Percentiles rank a stretch among this genome's conserved stretches.
Conservation (phyloP, 495 filamentous ascomycete genomes). For the Alectoria sarmentosa region DNA sequence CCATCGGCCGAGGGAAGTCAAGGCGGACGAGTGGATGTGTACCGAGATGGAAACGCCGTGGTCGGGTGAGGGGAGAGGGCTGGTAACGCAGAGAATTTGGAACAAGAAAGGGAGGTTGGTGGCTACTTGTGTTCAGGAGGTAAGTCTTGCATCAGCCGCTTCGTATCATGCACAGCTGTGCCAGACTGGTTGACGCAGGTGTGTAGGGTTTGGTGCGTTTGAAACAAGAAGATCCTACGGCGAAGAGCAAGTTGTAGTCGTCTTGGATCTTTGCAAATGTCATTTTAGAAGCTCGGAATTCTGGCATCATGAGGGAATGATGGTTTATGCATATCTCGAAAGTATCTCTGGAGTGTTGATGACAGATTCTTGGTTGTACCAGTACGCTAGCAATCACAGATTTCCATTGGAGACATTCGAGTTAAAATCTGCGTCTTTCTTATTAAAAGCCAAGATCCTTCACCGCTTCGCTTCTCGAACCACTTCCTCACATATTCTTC, state of each 20-base stretch:
- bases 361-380: background rate
- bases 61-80: conserved; percentile 80
- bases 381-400: background rate
- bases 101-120: conserved; percentile 73
- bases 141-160: conserved; percentile 16
- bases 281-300: background rate
- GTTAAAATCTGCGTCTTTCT: background rate
- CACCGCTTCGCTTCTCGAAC: too few relatives aligned
- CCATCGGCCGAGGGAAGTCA: conserved; percentile 71
- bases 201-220: conserved; percentile 48
- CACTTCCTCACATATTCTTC: too few relatives aligned
- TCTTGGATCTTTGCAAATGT: background rate
- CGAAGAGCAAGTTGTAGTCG: conserved; percentile 21
- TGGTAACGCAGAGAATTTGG: conserved; percentile 86
- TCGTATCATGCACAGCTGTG: too few relatives aligned
- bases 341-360: background rate
- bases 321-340: background rate
- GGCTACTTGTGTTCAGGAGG: conserved; percentile 82
- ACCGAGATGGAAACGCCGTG: conserved; percentile 91
- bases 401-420: background rate
- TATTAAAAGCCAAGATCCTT: too few relatives aligned
- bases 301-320: background rate
- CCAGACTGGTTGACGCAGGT: background rate
- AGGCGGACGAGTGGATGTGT: conserved; percentile 91
- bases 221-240: conserved; percentile 30